Percentiles rank a stretch among this genome's conserved stretches.
Conservation (phyloP, 2,329 filamentous ascomycete genomes). For the Paramyrothecium sp. region DNA sequence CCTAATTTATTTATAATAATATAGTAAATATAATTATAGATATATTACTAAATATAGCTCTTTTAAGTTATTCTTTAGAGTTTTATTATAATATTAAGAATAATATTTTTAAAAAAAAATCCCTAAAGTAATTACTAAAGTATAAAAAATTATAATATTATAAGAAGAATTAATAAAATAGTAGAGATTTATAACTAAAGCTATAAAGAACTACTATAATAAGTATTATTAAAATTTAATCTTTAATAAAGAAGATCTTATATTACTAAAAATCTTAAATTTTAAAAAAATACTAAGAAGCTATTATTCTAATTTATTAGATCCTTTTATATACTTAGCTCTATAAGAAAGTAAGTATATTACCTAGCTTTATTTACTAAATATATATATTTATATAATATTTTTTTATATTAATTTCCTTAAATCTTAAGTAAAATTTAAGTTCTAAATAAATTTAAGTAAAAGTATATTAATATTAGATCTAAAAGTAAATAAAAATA, state of each 20-base stretch:
- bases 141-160: neutral
- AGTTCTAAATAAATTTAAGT: neutral
- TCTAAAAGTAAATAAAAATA: neutral
- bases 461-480: neutral
- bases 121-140: neutral
- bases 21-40: conserved; percentile 2
- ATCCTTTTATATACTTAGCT: neutral
- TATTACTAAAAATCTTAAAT: neutral
- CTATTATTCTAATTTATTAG: neutral
- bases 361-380: neutral
- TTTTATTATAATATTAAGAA: neutral
- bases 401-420: neutral
- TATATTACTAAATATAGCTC: neutral
- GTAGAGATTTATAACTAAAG: neutral
- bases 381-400: neutral
- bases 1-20: conserved; percentile 1
- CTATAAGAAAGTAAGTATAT: neutral
- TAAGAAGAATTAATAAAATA: neutral
- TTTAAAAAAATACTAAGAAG: neutral
- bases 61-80: neutral
- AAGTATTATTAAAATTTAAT: neutral
- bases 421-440: neutral
- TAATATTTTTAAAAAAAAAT: neutral
- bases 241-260: neutral
- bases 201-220: neutral